A percentile compares a stretch with the other conserved stretches of the same genome.
These are phyloP conservation scores for Favolaschia claudopus DNA, from an alignment of 768 basidiomycete species.

Conservation along the genomic window DNA sequence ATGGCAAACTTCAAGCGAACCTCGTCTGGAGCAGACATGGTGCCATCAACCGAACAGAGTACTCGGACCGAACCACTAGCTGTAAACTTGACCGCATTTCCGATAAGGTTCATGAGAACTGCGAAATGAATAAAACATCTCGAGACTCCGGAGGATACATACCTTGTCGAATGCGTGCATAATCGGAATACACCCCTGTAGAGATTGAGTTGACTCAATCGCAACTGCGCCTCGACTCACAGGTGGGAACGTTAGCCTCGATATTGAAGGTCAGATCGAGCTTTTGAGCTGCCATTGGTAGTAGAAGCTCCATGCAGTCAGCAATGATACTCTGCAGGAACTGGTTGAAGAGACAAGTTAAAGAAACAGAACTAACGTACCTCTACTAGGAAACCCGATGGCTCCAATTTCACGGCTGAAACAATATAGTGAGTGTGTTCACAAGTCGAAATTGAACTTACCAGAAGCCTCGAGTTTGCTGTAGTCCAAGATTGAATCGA, in stretches of 20 bases:
- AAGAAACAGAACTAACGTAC: slow-evolving; percentile 33
- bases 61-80: slow-evolving; percentile 68
- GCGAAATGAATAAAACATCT: slow-evolving; percentile 2
- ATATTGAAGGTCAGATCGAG: slow-evolving; percentile 79
- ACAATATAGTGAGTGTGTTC: slow-evolving; percentile 8
- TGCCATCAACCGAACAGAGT: slow-evolving; percentile 60
- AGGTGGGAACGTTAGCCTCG: slow-evolving; percentile 68
- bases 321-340: slow-evolving; percentile 65
- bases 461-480: slow-evolving; percentile 82
- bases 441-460: slow-evolving; percentile 22
- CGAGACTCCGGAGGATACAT: slow-evolving; percentile 1
- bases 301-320: slow-evolving; percentile 78
- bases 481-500: slow-evolving; percentile 81
- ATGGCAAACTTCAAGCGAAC: slow-evolving; percentile 70
- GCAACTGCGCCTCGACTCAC: slow-evolving; percentile 41
- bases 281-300: slow-evolving; percentile 79
- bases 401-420: slow-evolving; percentile 77
- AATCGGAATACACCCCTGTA: slow-evolving; percentile 75
- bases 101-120: slow-evolving; percentile 82
- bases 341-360: background rate
- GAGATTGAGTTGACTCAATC: background rate
- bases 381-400: slow-evolving; percentile 71
- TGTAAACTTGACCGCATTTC: slow-evolving; percentile 82
- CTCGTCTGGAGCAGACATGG: slow-evolving; percentile 46
- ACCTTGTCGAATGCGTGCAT: slow-evolving; percentile 79